A percentile compares a stretch with the other conserved stretches of the same genome.
These are phyloP conservation scores for Chlamydomonas schloesseri DNA, from an alignment of 139 green algal species.

Conservation along the genomic window DNA sequence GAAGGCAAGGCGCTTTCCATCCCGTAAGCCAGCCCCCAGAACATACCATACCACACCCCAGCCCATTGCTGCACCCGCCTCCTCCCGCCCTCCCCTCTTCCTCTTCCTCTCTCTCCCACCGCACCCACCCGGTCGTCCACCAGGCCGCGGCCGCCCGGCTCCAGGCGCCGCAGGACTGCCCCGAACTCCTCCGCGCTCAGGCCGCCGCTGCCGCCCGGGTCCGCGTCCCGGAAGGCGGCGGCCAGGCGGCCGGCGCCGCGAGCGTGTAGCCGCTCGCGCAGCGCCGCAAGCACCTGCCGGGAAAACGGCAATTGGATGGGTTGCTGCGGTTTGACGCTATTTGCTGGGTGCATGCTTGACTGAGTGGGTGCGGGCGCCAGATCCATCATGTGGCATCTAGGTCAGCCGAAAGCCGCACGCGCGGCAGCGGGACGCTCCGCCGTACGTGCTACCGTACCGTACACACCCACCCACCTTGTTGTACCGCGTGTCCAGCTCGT, in stretches of 20 bases:
- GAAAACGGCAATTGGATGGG: no score
- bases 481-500: conserved; percentile 30
- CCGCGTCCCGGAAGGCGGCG: conserved; percentile 13
- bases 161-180: background rate
- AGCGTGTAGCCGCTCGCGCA: conserved; percentile 4
- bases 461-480: conserved; percentile 15
- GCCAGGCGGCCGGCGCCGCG: conserved; percentile 23
- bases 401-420: no score
- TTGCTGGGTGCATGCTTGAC: no score
- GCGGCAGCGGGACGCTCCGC: no score
- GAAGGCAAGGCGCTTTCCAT: no score
- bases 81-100: background rate
- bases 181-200: conserved; percentile 1
- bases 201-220: background rate
- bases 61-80: no score
- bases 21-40: no score
- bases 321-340: no score
- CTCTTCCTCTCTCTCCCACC: background rate
- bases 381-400: no score
- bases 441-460: no score
- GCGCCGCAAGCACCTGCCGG: background rate
- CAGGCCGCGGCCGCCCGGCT: background rate
- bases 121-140: conserved; percentile 17
- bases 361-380: no score
- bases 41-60: no score